These are phyloP conservation scores for Ceratobasidium sp. DNA, from an alignment of 1,284 basidiomycete species.

Conservation along the genomic window DNA sequence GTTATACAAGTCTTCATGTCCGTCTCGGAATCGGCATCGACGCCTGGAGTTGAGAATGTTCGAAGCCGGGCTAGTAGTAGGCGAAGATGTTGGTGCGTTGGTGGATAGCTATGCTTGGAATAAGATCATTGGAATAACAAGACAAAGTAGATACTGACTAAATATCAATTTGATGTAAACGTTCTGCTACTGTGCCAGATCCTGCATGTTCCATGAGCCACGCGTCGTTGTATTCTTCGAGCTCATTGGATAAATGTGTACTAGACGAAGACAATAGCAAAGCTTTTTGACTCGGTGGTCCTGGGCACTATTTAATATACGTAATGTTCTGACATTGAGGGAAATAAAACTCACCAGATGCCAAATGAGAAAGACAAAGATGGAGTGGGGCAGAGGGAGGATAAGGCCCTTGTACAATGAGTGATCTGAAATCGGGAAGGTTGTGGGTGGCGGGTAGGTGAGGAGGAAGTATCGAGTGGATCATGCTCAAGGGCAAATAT, in stretches of 20 bases:
- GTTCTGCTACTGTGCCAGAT: constrained; percentile 59
- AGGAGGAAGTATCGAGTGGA: constrained; percentile 60
- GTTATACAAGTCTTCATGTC: constrained; percentile 62
- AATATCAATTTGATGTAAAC: constrained; percentile 66
- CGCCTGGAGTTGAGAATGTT: constrained; percentile 35
- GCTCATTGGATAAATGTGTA: constrained; percentile 58
- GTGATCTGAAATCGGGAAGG: constrained; percentile 63
- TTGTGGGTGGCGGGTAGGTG: constrained; percentile 51
- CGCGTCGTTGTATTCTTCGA: constrained; percentile 67
- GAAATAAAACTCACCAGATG: constrained; percentile 50
- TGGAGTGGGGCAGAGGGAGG: constrained; percentile 70
- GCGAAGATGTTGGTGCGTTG: constrained; percentile 69
- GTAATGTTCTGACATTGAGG: neutral
- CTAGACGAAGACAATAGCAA: constrained; percentile 70
- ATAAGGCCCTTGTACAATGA: constrained; percentile 69
- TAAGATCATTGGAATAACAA: constrained; percentile 3
- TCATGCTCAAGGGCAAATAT: constrained; percentile 52
- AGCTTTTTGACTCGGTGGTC: constrained; percentile 56
- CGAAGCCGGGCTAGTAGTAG: constrained; percentile 68
- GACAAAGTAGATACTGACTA: constrained; percentile 62
- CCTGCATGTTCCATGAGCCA: constrained; percentile 67
- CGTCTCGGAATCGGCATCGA: constrained; percentile 50
- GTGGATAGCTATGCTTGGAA: constrained; percentile 69
- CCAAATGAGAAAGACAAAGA: constrained; percentile 65
- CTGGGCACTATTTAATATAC: constrained; percentile 1